Conservation (phyloP, 768 basidiomycete species). For the Amanita brunnescens region DNA sequence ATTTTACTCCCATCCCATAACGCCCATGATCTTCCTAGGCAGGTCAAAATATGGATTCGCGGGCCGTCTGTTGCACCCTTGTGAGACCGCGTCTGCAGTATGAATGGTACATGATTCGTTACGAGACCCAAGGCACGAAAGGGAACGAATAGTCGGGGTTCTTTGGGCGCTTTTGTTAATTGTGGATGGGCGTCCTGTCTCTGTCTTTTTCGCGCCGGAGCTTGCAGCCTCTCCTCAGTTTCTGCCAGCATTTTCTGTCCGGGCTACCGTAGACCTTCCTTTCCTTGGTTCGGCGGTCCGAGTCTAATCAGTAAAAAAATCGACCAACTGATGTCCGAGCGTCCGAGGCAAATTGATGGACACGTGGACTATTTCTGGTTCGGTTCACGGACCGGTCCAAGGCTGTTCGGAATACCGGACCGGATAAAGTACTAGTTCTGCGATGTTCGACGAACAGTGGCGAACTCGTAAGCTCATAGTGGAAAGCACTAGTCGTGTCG, state of each 20-base stretch:
- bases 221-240: slow-evolving; percentile 6
- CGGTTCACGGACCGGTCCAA: too few species aligned
- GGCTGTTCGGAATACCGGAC: not conserved
- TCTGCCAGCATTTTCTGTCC: not conserved
- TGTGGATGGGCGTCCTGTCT: slow-evolving; percentile 25
- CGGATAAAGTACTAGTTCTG: not conserved
- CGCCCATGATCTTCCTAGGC: slow-evolving; percentile 85
- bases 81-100: slow-evolving; percentile 73
- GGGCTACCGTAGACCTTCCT: too few species aligned
- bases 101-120: slow-evolving; percentile 85
- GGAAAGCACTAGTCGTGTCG: too few species aligned
- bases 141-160: slow-evolving; percentile 71
- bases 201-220: slow-evolving; percentile 45
- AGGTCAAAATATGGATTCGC: slow-evolving; percentile 75
- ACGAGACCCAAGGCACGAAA: slow-evolving; percentile 94
- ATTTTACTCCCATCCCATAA: slow-evolving; percentile 96
- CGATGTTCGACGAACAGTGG: not conserved
- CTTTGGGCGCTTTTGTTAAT: slow-evolving; percentile 17
- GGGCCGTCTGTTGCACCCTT: slow-evolving; percentile 85
- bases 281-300: not conserved
- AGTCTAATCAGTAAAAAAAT: not conserved
- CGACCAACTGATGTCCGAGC: too few species aligned
- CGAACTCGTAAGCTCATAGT: not conserved
- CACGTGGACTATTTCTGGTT: not conserved
- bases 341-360: not conserved